Evolutionary conservation across 345 rosid species (phyloP).

Genomic region (Corchorus capsularis): DNA sequence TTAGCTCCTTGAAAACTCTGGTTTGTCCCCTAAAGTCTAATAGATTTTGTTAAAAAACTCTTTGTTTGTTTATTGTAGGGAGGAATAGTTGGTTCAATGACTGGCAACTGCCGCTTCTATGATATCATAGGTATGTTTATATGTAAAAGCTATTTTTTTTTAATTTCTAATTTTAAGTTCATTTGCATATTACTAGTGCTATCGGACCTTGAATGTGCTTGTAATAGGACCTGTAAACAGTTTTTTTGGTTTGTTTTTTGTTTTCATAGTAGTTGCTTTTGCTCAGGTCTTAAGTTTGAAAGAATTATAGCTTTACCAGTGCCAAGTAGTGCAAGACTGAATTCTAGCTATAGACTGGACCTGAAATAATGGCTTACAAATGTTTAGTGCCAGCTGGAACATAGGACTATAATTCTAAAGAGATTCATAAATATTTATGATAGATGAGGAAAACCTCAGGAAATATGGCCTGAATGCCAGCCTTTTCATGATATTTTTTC

Average conservation of each 20-base stretch:
- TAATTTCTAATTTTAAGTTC: background rate
- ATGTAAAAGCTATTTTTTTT: background rate
- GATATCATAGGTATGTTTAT: conserved; percentile 48
- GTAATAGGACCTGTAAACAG: background rate
- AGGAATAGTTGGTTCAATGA: conserved; percentile 59
- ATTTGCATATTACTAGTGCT: background rate
- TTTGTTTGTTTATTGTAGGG: conserved; percentile 39
- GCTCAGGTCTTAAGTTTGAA: background rate
- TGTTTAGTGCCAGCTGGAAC: background rate
- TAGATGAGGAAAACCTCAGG: background rate
- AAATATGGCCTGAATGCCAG: background rate
- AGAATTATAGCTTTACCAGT: background rate
- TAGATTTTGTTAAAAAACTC: conserved; percentile 7
- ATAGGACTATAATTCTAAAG: background rate
- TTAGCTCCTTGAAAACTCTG: background rate
- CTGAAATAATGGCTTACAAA: background rate
- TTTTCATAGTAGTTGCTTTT: background rate
- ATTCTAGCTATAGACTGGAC: background rate
- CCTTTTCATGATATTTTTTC: background rate
- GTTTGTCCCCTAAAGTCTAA: background rate
- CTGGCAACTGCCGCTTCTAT: conserved; percentile 53
- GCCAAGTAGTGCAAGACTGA: background rate
- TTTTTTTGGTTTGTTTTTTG: background rate
- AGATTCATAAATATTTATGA: background rate
- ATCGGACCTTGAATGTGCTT: background rate